These are phyloP conservation scores for Bombardia bombarda DNA, from an alignment of 495 filamentous ascomycete genomes.

Conservation along the genomic window DNA sequence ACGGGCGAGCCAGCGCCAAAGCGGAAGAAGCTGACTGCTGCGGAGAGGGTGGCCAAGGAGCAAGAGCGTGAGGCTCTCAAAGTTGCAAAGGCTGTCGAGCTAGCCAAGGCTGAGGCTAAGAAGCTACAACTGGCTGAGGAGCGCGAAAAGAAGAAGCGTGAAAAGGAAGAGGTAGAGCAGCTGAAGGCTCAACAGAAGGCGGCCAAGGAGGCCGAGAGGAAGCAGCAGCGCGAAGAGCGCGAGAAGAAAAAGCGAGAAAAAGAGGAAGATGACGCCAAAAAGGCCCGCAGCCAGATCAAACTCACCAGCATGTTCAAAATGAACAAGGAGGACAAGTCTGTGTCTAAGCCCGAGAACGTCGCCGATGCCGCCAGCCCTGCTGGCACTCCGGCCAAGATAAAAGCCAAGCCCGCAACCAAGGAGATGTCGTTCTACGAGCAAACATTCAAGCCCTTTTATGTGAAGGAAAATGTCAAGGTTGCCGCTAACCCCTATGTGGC, in stretches of 20 bases:
- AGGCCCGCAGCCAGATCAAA: constrained; percentile 43
- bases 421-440: constrained; percentile 56
- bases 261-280: constrained; percentile 58
- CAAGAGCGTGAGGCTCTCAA: constrained; percentile 33
- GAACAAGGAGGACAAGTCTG: constrained; percentile 25
- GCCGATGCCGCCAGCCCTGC: too few species aligned
- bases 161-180: constrained; percentile 33
- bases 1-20: constrained; percentile 27
- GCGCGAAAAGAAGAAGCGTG: constrained; percentile 34
- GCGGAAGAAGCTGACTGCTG: constrained; percentile 45
- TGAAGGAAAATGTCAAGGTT: constrained; percentile 57
- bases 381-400: constrained; percentile 6
- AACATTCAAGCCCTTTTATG: constrained; percentile 69
- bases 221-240: constrained; percentile 31
- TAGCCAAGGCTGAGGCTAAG: constrained; percentile 28
- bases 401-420: constrained; percentile 14
- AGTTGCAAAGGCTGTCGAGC: constrained; percentile 33
- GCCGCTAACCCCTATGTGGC: constrained; percentile 44
- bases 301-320: constrained; percentile 45
- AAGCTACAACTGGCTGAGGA: constrained; percentile 26
- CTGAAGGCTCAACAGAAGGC: constrained; percentile 37
- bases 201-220: constrained; percentile 48
- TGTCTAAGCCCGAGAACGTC: constrained; percentile 16
- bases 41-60: constrained; percentile 39
- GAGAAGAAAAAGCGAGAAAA: constrained; percentile 56